phyloP scores from a whole-genome alignment of 306 rosid genomes.

The Medicago arabica region DNA sequence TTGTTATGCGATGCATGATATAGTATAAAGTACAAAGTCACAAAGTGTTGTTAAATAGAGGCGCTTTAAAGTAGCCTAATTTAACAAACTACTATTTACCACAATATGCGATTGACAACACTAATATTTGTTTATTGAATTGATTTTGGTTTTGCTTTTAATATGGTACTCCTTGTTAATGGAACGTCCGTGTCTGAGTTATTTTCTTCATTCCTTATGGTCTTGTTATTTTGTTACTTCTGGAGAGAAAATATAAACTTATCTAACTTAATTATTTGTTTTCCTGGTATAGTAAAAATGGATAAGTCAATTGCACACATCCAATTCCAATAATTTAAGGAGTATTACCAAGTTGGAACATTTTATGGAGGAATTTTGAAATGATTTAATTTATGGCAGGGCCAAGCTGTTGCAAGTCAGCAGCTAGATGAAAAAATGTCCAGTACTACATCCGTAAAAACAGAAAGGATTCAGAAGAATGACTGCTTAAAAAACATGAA shows the following conservation, averaged over 20 bases:
- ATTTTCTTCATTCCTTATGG: neutral
- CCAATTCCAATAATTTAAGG: conserved; percentile 21
- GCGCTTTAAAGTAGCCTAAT: too few species aligned
- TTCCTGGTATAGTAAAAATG: neutral
- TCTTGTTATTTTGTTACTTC: conserved; percentile 4
- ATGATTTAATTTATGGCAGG: conserved; percentile 75
- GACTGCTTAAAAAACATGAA: conserved; percentile 38
- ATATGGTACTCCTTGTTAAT: neutral
- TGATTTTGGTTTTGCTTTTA: neutral
- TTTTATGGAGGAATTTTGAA: conserved; percentile 68
- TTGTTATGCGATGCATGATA: neutral
- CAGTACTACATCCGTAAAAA: conserved; percentile 22
- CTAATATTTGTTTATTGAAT: conserved; percentile 4
- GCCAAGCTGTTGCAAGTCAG: conserved; percentile 49
- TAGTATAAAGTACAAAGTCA: neutral
- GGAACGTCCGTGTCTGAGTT: conserved; percentile 2
- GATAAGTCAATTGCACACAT: conserved; percentile 6
- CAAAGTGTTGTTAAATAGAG: neutral
- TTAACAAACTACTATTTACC: neutral
- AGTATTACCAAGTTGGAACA: conserved; percentile 51
- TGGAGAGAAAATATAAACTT: neutral
- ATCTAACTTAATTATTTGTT: neutral
- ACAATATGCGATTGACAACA: neutral
- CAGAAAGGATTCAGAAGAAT: conserved; percentile 41
- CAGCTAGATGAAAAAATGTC: conserved; percentile 47